A percentile compares a stretch with the other conserved stretches of the same genome.
These are phyloP conservation scores for Colletotrichum liriopes DNA, from an alignment of 2,329 filamentous ascomycete species.

Conservation along the genomic window DNA sequence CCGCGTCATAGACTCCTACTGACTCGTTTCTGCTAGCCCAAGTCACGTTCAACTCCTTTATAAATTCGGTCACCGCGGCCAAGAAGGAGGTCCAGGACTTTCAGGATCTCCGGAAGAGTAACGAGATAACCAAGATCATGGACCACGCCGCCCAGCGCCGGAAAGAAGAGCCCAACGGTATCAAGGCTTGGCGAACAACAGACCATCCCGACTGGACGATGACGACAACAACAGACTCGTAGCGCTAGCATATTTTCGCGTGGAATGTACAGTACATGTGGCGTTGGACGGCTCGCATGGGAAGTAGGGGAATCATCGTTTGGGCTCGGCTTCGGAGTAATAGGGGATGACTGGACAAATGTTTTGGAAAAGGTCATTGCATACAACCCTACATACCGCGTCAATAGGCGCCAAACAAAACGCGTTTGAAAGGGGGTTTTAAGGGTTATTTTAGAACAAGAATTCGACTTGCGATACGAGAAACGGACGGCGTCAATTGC, in stretches of 20 bases:
- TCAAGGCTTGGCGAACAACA: conserved; percentile 71
- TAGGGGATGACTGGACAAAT: conserved; percentile 9
- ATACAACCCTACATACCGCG: too few species aligned
- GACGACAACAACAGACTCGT: conserved; percentile 17
- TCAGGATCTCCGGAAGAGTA: conserved; percentile 61
- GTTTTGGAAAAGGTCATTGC: neutral
- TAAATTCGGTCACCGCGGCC: conserved; percentile 63
- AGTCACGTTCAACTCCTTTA: conserved; percentile 62
- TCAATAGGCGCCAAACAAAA: neutral
- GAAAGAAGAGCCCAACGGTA: conserved; percentile 68
- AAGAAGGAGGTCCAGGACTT: conserved; percentile 69
- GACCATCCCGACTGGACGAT: conserved; percentile 73
- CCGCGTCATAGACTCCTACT: neutral
- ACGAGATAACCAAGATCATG: conserved; percentile 65
- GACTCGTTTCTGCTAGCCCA: conserved; percentile 61
- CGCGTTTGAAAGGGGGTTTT: neutral
- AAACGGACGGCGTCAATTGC: neutral
- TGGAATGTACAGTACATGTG: neutral
- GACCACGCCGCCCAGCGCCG: conserved; percentile 68
- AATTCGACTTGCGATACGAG: neutral
- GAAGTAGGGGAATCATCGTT: neutral
- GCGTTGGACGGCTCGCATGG: conserved; percentile 14
- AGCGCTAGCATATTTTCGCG: neutral
- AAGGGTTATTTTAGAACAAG: neutral
- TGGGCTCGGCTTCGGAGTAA: conserved; percentile 44